Conservation (phyloP, 768 basidiomycete genomes). For the Xerocomellus dryophilus region DNA sequence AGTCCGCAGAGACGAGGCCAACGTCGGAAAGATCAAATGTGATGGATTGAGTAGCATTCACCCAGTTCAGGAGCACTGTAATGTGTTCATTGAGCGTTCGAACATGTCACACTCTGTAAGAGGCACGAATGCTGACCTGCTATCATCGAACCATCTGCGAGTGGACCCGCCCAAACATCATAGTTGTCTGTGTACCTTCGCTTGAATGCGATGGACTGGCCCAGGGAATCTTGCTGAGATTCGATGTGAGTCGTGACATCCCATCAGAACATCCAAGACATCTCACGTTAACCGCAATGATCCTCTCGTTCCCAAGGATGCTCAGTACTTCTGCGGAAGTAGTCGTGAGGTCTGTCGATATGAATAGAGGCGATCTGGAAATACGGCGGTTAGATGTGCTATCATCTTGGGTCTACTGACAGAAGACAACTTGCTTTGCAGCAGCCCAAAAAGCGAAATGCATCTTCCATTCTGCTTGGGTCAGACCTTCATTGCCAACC, state of each 20-base stretch:
- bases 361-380: constrained; percentile 11
- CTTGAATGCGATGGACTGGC: constrained; percentile 3
- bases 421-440: constrained; percentile 2
- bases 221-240: constrained; percentile 14
- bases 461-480: constrained; percentile 16
- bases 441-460: constrained; percentile 16
- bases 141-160: constrained; percentile 4
- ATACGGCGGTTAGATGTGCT: background rate
- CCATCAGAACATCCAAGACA: background rate
- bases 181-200: constrained; percentile 10
- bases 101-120: background rate
- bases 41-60: background rate
- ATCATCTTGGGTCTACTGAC: background rate
- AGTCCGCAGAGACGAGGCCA: background rate
- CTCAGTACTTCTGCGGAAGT: background rate
- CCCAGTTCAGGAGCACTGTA: constrained; percentile 8
- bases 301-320: constrained; percentile 6
- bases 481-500: constrained; percentile 47
- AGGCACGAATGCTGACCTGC: background rate
- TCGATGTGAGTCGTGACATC: background rate
- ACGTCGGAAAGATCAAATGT: constrained; percentile 3
- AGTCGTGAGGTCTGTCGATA: constrained; percentile 8
- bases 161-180: constrained; percentile 7
- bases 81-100: background rate
- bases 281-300: constrained; percentile 12